Base-by-base conservation (phyloP, 2,329 filamentous ascomycete species). In the Pyricularia sp. region DNA sequence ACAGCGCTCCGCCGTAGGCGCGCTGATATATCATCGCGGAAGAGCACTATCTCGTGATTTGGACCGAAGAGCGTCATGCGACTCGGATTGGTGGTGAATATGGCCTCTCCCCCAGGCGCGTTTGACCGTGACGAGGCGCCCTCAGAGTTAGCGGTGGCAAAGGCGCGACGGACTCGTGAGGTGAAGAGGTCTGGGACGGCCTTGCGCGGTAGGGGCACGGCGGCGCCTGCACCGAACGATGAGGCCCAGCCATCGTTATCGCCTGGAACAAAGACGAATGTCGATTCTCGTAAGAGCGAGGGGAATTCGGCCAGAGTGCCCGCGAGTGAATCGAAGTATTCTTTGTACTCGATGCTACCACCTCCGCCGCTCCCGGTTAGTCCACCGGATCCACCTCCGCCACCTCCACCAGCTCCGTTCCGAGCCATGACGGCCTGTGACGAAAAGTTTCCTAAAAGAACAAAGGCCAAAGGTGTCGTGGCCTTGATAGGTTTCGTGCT, bases 201-300 rank as follows among this genome's bases (percentile, higher is more conserved):
- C 68, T 88, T 87, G 10, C 88, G 78, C 0, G 91, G 91, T 12
- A 93, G 72, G 0, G 88, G 84, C 0, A 84, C 83, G 0, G 88
- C 85, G 1, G 89, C 88, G 4, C 91, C 91, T 1, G 87, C 88
- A 0, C 85, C 86, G 73, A 96, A 96, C 2, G 92, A 84, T 0
- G 91, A 96, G 5, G 88, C 85, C 94, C 94, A 99, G n/a, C 91
- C 93, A 74, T 99, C 94, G 73, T 97, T 96, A 76, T 97, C 93
- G 33, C 94, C 94, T 0, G 94, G 94, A 0, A 97, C 89, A 72
- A 99, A 96, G 35, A 96, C 81, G 73, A 97, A 96, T 0, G 90
- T 93, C 5, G 90, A 88, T 30, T 84, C 83, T 65, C 88, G 88
- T 59, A 97, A 82, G 16, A 99, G 82, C 0, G 84, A 81, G 3